Conservation (phyloP, 140 eudicot species). For the Cichorium intybus region DNA sequence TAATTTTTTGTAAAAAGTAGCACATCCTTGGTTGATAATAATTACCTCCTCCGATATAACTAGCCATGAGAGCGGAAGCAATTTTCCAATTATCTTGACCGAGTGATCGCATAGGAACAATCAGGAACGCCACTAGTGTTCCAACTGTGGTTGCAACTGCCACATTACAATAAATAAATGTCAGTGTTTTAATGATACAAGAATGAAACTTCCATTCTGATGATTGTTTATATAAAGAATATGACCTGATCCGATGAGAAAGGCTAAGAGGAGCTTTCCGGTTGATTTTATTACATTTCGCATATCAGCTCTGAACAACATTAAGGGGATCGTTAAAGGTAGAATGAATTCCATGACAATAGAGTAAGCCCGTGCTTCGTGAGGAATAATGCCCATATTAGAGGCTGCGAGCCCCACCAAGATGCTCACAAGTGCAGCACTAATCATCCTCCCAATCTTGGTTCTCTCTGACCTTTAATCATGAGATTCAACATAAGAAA, state of each 20-base stretch:
- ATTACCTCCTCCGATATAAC: conserved; percentile 91
- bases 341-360: conserved; percentile 61
- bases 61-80: conserved; percentile 91
- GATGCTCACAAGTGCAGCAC: conserved; percentile 88
- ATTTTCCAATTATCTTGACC: conserved; percentile 90
- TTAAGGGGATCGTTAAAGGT: conserved; percentile 72
- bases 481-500: not conserved
- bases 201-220: not conserved
- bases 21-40: not conserved
- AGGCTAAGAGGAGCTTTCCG: conserved; percentile 65
- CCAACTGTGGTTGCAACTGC: conserved; percentile 70
- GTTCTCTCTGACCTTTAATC: conserved; percentile 76
- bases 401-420: conserved; percentile 76
- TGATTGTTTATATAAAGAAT: conserved; percentile 4
- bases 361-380: conserved; percentile 63
- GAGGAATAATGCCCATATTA: conserved; percentile 72
- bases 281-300: conserved; percentile 52
- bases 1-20: not conserved
- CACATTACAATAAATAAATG: conserved; percentile 7
- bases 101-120: conserved; percentile 90
- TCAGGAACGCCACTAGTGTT: conserved; percentile 64
- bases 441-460: conserved; percentile 71
- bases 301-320: conserved; percentile 84
- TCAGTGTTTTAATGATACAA: not conserved
- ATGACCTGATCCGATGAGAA: conserved; percentile 77